Conservation (phyloP, 176 grass and related monocot genomes). For the Musa troglodytarum region DNA sequence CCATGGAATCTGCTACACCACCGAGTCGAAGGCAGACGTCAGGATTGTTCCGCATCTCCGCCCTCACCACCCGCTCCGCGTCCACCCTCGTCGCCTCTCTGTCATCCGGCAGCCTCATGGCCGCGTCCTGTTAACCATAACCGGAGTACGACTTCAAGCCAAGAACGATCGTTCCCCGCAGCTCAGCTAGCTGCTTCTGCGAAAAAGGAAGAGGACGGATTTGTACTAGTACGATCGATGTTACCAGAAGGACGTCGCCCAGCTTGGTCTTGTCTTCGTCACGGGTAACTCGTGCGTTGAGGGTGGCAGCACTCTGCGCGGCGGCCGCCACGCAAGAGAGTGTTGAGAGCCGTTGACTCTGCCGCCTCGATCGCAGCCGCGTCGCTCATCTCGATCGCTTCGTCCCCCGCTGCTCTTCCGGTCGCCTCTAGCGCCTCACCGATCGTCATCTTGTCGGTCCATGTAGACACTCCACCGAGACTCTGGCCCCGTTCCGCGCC, state of each 20-base stretch:
- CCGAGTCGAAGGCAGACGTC: slow-evolving; percentile 24
- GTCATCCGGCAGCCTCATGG: slow-evolving; percentile 36
- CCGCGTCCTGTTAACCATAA: slow-evolving; percentile 28
- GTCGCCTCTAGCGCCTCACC: slow-evolving; percentile 63
- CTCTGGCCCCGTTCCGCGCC: background rate
- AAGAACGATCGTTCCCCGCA: background rate
- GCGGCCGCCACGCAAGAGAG: slow-evolving; percentile 23
- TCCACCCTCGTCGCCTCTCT: slow-evolving; percentile 47
- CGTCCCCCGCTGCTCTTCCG: slow-evolving; percentile 11
- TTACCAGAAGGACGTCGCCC: slow-evolving; percentile 50
- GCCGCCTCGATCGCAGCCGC: slow-evolving; percentile 58
- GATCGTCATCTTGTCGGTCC: slow-evolving; percentile 36
- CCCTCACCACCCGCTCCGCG: slow-evolving; percentile 35
- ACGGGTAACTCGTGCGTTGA: slow-evolving; percentile 23
- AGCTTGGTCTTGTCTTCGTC: slow-evolving; percentile 52
- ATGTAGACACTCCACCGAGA: background rate
- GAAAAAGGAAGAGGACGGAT: too few species aligned
- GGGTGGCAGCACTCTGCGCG: slow-evolving; percentile 34
- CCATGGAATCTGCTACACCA: slow-evolving; percentile 6
- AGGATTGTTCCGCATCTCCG: slow-evolving; percentile 40
- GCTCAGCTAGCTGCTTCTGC: too few species aligned
- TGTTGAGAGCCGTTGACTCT: slow-evolving; percentile 28
- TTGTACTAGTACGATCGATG: too few species aligned
- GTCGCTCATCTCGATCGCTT: slow-evolving; percentile 56
- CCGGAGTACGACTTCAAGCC: too few species aligned